These are phyloP conservation scores for Pelargonium nanum DNA, from an alignment of 345 rosid species.

Conservation along the genomic window DNA sequence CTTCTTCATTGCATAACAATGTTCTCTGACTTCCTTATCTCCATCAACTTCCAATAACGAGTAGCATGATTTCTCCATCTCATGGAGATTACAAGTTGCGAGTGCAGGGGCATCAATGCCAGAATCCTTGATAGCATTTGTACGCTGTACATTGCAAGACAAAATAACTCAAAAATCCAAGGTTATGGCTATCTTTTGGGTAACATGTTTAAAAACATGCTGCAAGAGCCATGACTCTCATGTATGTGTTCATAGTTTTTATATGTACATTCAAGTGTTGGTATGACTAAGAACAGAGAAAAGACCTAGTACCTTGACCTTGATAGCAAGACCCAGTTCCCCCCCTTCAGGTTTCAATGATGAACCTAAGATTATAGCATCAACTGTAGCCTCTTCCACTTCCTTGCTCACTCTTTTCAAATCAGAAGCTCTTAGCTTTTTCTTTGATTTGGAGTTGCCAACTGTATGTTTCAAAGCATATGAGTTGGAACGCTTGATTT, in stretches of 20 bases:
- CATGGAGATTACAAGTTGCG: not conserved
- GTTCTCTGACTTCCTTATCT: not conserved
- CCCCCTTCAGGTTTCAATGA: constrained; percentile 11
- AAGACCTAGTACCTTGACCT: not conserved
- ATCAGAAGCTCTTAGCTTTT: not conserved
- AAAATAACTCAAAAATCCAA: not conserved
- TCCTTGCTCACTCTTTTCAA: constrained; percentile 2
- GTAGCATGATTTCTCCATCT: not conserved
- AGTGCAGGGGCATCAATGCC: not conserved
- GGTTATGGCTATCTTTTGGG: not conserved
- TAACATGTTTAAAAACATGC: too few species aligned
- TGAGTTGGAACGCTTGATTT: constrained; percentile 2
- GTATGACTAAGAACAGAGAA: too few species aligned
- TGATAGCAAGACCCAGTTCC: constrained; percentile 14
- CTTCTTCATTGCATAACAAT: not conserved
- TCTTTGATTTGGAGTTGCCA: constrained; percentile 14
- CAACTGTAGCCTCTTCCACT: constrained; percentile 15
- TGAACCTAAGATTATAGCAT: constrained; percentile 22
- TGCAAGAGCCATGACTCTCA: too few species aligned
- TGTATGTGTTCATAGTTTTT: too few species aligned
- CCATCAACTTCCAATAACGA: not conserved
- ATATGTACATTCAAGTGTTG: too few species aligned
- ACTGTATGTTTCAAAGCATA: constrained; percentile 11
- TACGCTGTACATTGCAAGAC: not conserved
- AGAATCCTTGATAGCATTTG: not conserved